A percentile compares a stretch with the other conserved stretches of the same genome.
Evolutionary conservation across 495 filamentous ascomycete species (phyloP).

Genomic region (Penicillium roqueforti): DNA sequence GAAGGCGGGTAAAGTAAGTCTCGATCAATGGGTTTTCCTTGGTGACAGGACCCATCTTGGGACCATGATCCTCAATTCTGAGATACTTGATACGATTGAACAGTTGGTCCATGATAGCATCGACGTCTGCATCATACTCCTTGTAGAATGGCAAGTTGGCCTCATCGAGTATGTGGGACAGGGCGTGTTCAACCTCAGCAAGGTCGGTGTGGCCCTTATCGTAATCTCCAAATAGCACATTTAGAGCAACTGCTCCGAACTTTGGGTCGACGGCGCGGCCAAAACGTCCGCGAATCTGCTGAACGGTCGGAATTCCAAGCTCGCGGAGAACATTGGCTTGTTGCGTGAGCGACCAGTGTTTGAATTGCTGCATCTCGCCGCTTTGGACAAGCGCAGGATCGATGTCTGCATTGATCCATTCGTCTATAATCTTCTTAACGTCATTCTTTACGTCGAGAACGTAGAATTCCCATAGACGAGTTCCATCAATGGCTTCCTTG

Average conservation of each 20-base stretch:
- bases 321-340: slow-evolving; percentile 59
- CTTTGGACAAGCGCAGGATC: slow-evolving; percentile 35
- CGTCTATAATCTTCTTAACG: slow-evolving; percentile 59
- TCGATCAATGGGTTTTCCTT: slow-evolving; percentile 80
- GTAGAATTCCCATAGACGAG: slow-evolving; percentile 92
- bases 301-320: slow-evolving; percentile 62
- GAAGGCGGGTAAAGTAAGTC: slow-evolving; percentile 90
- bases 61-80: slow-evolving; percentile 85
- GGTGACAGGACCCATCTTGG: slow-evolving; percentile 77
- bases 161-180: slow-evolving; percentile 68
- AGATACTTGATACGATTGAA: slow-evolving; percentile 93
- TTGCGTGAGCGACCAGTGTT: slow-evolving; percentile 51
- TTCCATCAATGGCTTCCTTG: slow-evolving; percentile 65
- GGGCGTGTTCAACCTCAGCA: slow-evolving; percentile 39
- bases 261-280: slow-evolving; percentile 62
- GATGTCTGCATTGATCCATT: slow-evolving; percentile 61
- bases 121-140: slow-evolving; percentile 82
- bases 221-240: slow-evolving; percentile 64
- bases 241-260: slow-evolving; percentile 64
- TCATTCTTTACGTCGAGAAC: slow-evolving; percentile 74
- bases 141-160: slow-evolving; percentile 83
- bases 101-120: slow-evolving; percentile 80
- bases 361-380: slow-evolving; percentile 40
- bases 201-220: slow-evolving; percentile 42
- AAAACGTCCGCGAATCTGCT: slow-evolving; percentile 74